These are phyloP conservation scores for Cercophora samala DNA, from an alignment of 495 filamentous ascomycete genomes.

Conservation along the genomic window DNA sequence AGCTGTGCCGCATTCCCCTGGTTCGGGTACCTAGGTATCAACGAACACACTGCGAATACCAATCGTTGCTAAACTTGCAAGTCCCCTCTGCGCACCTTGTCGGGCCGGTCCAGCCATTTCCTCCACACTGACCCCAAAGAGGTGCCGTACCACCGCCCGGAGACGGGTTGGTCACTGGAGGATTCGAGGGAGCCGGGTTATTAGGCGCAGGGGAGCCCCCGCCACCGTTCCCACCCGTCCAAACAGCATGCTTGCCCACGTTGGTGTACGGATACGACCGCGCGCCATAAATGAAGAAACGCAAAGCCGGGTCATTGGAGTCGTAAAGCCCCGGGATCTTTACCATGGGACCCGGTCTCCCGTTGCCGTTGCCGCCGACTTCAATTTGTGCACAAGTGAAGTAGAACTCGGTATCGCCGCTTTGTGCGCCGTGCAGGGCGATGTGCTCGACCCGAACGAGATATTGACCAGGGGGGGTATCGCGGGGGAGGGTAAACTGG, in stretches of 20 bases:
- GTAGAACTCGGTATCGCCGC: slow-evolving; percentile 49
- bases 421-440: slow-evolving; percentile 44
- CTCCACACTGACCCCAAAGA: slow-evolving; percentile 21
- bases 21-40: not conserved
- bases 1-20: not conserved
- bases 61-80: slow-evolving; percentile 19
- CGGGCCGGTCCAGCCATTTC: slow-evolving; percentile 13
- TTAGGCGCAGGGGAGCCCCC: not conserved
- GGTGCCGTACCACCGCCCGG: slow-evolving; percentile 8
- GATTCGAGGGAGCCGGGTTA: slow-evolving; percentile 5
- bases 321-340: slow-evolving; percentile 36
- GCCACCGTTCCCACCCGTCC: slow-evolving; percentile 14
- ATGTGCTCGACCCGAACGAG: slow-evolving; percentile 50
- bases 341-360: slow-evolving; percentile 36
- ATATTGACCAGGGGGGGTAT: slow-evolving; percentile 44
- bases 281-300: slow-evolving; percentile 29
- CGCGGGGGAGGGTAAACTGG: slow-evolving; percentile 40
- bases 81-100: slow-evolving; percentile 13
- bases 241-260: slow-evolving; percentile 15
- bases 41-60: slow-evolving; percentile 18
- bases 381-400: slow-evolving; percentile 43
- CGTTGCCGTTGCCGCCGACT: slow-evolving; percentile 42
- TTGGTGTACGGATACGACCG: slow-evolving; percentile 16
- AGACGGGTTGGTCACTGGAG: not conserved
- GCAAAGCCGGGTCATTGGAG: slow-evolving; percentile 32